Base-by-base conservation (phyloP, 352 stramenopile genomes). In the Globisporangium barbulae region DNA sequence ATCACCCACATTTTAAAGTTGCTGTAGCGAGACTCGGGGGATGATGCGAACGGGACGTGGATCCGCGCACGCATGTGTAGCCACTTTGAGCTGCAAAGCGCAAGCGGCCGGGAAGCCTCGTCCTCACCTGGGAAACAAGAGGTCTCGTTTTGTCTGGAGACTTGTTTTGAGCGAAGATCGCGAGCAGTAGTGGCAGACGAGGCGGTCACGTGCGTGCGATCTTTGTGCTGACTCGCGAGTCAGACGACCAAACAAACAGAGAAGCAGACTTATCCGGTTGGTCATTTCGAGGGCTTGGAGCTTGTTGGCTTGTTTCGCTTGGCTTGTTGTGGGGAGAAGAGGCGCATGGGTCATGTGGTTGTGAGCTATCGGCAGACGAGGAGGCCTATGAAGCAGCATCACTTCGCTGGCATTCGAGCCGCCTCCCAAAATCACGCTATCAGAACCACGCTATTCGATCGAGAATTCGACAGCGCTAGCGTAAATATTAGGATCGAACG, bases 21-120 rank as follows among this genome's bases (percentile, higher is more conserved):
- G 25, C 25, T 28, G 25, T 28, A 28, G 25, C 25, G 25, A 28
- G 25, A 28, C 25, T 28, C 25, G 25, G n/a, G n/a, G n/a, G n/a
- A n/a, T n/a, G n/a, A n/a, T n/a, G n/a, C n/a, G n/a, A n/a, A n/a
- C 48, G 48, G 48, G 48, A 54, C 49, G 49, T 25, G 25, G 37
- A 54, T 35, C 48, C 25, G 48, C 49, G 49, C 49, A 55, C 49
- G 49, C 49, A 55, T 13, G 25, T 35, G 49, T 55, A 55, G 49
- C 49, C 49, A 55, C 19, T 21, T 55, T 33, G 25, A 15, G 12
- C 47, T 5, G 21, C 8, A 31, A 17, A 53, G n/a, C 45, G 44
- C 44, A 50, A 50, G 5, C 21, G 28, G 22, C 22, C 15, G 15
- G 13, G 49, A 55, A 55, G 25, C 2, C 25, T 28, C 25, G 25